These are phyloP conservation scores for Podospora sp. DNA, from an alignment of 495 filamentous ascomycete species.

Conservation along the genomic window DNA sequence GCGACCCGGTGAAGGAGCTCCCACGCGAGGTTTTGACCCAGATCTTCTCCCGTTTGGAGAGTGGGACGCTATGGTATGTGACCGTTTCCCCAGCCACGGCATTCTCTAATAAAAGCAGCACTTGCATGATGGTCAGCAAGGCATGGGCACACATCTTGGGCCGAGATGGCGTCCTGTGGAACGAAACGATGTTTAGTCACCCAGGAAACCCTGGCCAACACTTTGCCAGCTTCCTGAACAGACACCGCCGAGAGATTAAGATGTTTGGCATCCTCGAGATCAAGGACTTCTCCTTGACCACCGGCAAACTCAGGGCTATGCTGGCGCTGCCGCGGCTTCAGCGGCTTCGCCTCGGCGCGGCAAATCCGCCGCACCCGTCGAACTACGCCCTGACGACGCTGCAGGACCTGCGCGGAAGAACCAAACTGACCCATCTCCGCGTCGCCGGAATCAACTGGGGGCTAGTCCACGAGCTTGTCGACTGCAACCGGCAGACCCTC, in stretches of 20 bases:
- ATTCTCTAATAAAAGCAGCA: constrained; percentile 7
- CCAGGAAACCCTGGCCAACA: constrained; percentile 22
- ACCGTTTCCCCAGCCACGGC: neutral
- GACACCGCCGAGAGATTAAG: constrained; percentile 18
- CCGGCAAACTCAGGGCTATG: constrained; percentile 13
- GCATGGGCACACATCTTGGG: constrained; percentile 24
- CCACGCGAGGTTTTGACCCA: constrained; percentile 29
- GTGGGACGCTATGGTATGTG: constrained; percentile 25
- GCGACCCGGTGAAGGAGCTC: constrained; percentile 30
- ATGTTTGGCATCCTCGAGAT: constrained; percentile 24
- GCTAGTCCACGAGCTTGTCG: neutral
- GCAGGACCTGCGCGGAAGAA: neutral
- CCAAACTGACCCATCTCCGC: neutral
- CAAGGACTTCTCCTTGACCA: constrained; percentile 15
- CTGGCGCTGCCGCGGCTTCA: constrained; percentile 21
- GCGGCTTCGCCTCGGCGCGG: constrained; percentile 18
- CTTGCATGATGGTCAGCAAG: constrained; percentile 29
- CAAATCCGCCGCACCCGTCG: neutral
- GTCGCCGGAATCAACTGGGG: neutral
- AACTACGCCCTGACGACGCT: neutral
- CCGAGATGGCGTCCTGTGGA: constrained; percentile 27
- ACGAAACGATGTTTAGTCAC: constrained; percentile 13
- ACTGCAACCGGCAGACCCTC: neutral
- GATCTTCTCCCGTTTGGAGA: constrained; percentile 28
- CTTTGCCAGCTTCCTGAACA: constrained; percentile 24